Percentiles rank a stretch among this genome's conserved stretches.
Evolutionary conservation across 1,139 yeast genomes (phyloP).

Genomic region (Kodamaea anthophila): DNA sequence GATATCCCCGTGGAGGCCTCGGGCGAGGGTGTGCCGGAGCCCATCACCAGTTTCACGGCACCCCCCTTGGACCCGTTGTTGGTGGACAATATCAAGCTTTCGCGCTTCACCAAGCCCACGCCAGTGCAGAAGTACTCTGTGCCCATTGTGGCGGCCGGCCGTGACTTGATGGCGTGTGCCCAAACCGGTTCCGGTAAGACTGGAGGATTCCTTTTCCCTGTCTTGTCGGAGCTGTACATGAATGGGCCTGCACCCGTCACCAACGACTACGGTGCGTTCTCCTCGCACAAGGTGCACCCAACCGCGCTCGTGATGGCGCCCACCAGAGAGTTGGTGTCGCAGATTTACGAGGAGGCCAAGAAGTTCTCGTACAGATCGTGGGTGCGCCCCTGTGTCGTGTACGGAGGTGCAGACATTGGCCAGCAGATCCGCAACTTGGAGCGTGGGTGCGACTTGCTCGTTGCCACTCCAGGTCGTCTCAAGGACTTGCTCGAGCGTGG

Average conservation of each 20-base stretch:
- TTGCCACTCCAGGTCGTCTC: slow-evolving; percentile 98
- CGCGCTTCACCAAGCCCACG: slow-evolving; percentile 92
- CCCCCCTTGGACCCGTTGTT: slow-evolving; percentile 89
- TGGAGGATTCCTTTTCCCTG: slow-evolving; percentile 99
- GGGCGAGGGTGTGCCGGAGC: slow-evolving; percentile 93
- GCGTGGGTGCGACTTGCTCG: slow-evolving; percentile 91
- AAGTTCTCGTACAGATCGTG: slow-evolving; percentile 97
- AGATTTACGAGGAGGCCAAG: slow-evolving; percentile 91
- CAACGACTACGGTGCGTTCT: slow-evolving; percentile 50
- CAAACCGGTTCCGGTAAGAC: slow-evolving; percentile 99
- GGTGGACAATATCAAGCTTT: slow-evolving; percentile 78
- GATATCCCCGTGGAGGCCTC: slow-evolving; percentile 98
- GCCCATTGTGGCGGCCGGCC: slow-evolving; percentile 90
- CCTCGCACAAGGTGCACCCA: slow-evolving; percentile 79
- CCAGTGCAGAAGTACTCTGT: slow-evolving; percentile 98
- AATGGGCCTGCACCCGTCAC: slow-evolving; percentile 78
- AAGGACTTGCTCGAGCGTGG: slow-evolving; percentile 95
- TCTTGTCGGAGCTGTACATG: slow-evolving; percentile 82
- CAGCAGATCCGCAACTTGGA: slow-evolving; percentile 83
- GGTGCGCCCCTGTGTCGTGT: slow-evolving; percentile 94
- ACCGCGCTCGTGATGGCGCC: slow-evolving; percentile 96
- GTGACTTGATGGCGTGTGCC: slow-evolving; percentile 99
- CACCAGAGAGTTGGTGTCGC: slow-evolving; percentile 97
- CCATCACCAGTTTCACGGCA: slow-evolving; percentile 77
- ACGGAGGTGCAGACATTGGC: slow-evolving; percentile 96